These are phyloP conservation scores for Geranomyces variabilis DNA, from an alignment of 192 early-diverging fungal genomes.

Conservation along the genomic window DNA sequence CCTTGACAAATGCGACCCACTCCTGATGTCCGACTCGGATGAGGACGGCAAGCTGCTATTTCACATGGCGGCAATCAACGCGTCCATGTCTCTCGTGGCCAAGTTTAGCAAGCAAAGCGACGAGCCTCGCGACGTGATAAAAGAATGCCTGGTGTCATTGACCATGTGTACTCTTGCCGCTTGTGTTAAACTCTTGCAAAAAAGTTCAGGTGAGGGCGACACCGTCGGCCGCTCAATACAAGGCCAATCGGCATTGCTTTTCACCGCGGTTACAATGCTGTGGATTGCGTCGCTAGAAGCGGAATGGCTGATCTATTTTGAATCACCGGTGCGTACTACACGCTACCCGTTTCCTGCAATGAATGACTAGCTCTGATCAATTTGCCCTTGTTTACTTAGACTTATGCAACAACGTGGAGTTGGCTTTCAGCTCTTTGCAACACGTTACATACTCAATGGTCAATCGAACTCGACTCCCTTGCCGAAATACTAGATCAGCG, in stretches of 20 bases:
- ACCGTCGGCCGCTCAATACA: too few species aligned
- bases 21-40: neutral
- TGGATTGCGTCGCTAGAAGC: constrained; percentile 11
- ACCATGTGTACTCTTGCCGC: constrained; percentile 7
- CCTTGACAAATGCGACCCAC: neutral
- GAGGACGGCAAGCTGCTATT: neutral
- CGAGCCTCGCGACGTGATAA: neutral
- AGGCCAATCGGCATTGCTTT: constrained; percentile 9
- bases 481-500: neutral
- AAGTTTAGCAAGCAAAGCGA: constrained; percentile 2
- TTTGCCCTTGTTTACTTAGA: neutral
- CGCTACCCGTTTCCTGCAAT: neutral
- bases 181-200: constrained; percentile 1
- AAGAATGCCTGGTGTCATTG: constrained; percentile 7
- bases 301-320: neutral
- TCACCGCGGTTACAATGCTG: neutral
- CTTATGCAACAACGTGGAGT: constrained; percentile 12
- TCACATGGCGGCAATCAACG: constrained; percentile 7
- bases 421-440: constrained; percentile 30
- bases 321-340: constrained; percentile 5
- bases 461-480: too few species aligned
- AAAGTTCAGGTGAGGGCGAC: neutral
- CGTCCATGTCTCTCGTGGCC: constrained; percentile 7
- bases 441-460: neutral
- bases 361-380: neutral